Evolutionary conservation across 345 rosid genomes (phyloP).

Genomic region (Citrus sinensis): DNA sequence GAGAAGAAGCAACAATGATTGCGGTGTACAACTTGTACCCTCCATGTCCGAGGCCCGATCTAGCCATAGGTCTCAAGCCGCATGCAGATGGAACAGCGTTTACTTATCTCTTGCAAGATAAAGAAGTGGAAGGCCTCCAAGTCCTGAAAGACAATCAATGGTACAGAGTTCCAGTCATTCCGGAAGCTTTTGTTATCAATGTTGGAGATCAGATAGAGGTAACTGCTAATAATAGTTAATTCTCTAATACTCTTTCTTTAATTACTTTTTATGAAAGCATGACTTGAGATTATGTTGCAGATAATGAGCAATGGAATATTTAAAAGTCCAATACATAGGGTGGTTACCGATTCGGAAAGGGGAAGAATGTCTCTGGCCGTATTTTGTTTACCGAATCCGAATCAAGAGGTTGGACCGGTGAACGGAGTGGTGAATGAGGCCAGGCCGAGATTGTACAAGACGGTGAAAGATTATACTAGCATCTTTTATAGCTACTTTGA

Average conservation of each 20-base stretch:
- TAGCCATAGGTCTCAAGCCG: slow-evolving; percentile 47
- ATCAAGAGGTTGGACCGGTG: slow-evolving; percentile 38
- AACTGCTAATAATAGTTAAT: background rate
- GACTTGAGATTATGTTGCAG: slow-evolving; percentile 12
- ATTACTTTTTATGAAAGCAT: background rate
- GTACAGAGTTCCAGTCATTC: slow-evolving; percentile 46
- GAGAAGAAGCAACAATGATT: slow-evolving; percentile 29
- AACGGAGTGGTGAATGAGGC: slow-evolving; percentile 29
- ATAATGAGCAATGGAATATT: slow-evolving; percentile 70
- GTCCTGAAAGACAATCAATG: slow-evolving; percentile 46
- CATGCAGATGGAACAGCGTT: slow-evolving; percentile 64
- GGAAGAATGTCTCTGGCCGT: slow-evolving; percentile 52
- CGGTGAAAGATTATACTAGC: slow-evolving; percentile 40
- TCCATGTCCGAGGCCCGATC: slow-evolving; percentile 55
- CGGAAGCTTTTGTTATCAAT: slow-evolving; percentile 47
- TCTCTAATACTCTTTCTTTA: background rate
- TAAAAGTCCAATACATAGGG: slow-evolving; percentile 53
- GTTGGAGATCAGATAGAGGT: slow-evolving; percentile 63
- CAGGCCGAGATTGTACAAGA: slow-evolving; percentile 51
- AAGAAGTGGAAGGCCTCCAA: slow-evolving; percentile 56
- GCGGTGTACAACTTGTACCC: slow-evolving; percentile 65
- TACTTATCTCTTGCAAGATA: slow-evolving; percentile 53
- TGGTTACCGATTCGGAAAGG: slow-evolving; percentile 43
- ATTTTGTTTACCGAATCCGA: slow-evolving; percentile 38
- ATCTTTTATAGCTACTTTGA: slow-evolving; percentile 41